Evolutionary conservation across 768 basidiomycete species (phyloP), one percentile per base, ranked within the genome.

Genomic region (Psilocybe tampanensis): DNA sequence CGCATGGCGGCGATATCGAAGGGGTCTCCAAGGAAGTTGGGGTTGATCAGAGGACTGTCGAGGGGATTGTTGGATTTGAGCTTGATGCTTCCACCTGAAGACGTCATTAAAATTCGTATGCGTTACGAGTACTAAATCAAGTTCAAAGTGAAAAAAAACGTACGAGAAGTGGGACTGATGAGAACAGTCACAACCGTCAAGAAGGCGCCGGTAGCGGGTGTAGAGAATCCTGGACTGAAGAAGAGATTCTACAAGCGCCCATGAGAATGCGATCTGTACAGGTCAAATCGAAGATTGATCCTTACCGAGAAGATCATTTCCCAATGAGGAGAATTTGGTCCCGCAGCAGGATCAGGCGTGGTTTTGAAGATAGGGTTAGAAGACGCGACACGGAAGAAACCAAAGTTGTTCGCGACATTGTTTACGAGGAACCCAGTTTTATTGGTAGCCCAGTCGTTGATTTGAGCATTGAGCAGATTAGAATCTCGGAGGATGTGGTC

Each of bases 61-160:
- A 84, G 83, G 9, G 82, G 74, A 61, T 78, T 67, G 21, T 68
- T 72, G 15, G 80, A 77, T 41, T 68, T 75, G 36, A 84, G 58
- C 13, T 65, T 72, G n/a, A 77, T 55, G 11, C 64, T 65, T 21
- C 77, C 77, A 51, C 74, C 76, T 78, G 43, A 7, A 6, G 2
- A 24, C 21, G 18, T 15, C 13, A 39, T n/a, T 9, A 48, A 22
- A 17, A 43, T 15, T 17, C 13, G 18, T 13, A 15, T 21, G 3
- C 49, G 21, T 19, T 34, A 17, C 72, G 68, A 26, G 19, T 17
- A 34, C 47, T 8, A 13, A 22, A 18, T 1, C n/a, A 48, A 41
- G 22, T 33, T n/a, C n/a, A n/a, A n/a, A n/a, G n/a, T n/a, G n/a
- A n/a, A n/a, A n/a, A n/a, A n/a, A n/a, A 3, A 47, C 69, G 58